Base-by-base conservation (phyloP, 2,329 filamentous ascomycete genomes). In the Botrytis sinoallii region DNA sequence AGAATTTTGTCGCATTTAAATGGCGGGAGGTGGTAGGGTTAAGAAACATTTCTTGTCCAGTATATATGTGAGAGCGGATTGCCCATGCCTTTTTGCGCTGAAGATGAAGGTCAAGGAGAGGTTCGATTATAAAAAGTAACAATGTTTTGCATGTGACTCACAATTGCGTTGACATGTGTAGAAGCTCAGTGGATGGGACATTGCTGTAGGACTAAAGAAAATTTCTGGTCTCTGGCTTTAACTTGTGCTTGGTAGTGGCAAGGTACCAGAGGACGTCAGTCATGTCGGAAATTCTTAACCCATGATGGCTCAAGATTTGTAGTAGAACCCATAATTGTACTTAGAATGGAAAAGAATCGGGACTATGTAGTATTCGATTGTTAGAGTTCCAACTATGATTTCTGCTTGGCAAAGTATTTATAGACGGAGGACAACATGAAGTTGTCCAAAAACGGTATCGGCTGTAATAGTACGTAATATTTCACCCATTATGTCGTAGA, bases 21-120 rank as follows among this genome's bases (percentile, higher is more conserved):
- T 46, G 71, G 8, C 29, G 61, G 38, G 29, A 46, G 25, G 78
- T 72, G 8, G 40, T 61, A 20, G 75, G 68, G n/a, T 73, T 52
- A 44, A 77, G 72, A 60, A 77, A 77, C 35, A 74, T 67, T 66
- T 74, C 77, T 8, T 72, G 38, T 16, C 75, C 74, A 14, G 75
- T 78, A 65, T 76, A 78, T 18, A 70, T 64, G 29, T 75, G 71
- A 40, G 74, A 70, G 18, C 60, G 59, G 20, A 77, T 59, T 25
- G 65, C 52, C 70, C 73, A 76, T 32, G 70, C 75, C 65, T 72
- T 68, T 29, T 76, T 72, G 63, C 73, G 67, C 75, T 75, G 52
- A 18, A 29, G n/a, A 55, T n/a, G n/a, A 55, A 52, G 20, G 29
- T 9, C 40, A 9, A 25, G 22, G 20, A 63, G 52, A 70, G 14